phyloP scores from a whole-genome alignment of 805 yeast genomes.

The Wickerhamomyces mucosus region DNA sequence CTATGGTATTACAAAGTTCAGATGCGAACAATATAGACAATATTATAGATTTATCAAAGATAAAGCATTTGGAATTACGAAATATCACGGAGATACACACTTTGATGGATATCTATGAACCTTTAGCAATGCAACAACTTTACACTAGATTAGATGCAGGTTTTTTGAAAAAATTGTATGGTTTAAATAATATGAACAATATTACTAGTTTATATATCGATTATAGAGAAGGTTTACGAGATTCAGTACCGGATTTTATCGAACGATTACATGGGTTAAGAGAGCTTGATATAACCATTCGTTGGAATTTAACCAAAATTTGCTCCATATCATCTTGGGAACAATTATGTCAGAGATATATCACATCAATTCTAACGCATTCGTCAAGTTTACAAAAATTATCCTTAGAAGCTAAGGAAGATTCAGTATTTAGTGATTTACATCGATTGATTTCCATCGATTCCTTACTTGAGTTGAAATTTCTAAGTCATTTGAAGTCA shows the following conservation, averaged over 20 bases:
- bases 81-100: constrained; percentile 29
- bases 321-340: constrained; percentile 17
- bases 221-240: constrained; percentile 31
- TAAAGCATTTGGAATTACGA: constrained; percentile 24
- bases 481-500: constrained; percentile 22
- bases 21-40: constrained; percentile 10
- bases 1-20: constrained; percentile 7
- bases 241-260: constrained; percentile 30
- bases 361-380: constrained; percentile 13
- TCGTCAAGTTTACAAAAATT: constrained; percentile 21
- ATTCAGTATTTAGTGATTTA: constrained; percentile 24
- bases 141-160: constrained; percentile 12
- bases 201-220: constrained; percentile 24
- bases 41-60: constrained; percentile 4
- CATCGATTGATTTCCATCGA: constrained; percentile 21
- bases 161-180: constrained; percentile 20
- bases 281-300: constrained; percentile 30
- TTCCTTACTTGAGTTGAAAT: constrained; percentile 10
- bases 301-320: constrained; percentile 29
- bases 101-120: constrained; percentile 7
- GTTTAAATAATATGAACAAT: constrained; percentile 12
- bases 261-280: constrained; percentile 16
- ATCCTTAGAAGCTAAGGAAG: constrained; percentile 32
- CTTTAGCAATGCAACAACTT: constrained; percentile 9
- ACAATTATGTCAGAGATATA: constrained; percentile 12